Base-by-base conservation (phyloP, 2,329 filamentous ascomycete genomes). In the Metarhizium humberi region DNA sequence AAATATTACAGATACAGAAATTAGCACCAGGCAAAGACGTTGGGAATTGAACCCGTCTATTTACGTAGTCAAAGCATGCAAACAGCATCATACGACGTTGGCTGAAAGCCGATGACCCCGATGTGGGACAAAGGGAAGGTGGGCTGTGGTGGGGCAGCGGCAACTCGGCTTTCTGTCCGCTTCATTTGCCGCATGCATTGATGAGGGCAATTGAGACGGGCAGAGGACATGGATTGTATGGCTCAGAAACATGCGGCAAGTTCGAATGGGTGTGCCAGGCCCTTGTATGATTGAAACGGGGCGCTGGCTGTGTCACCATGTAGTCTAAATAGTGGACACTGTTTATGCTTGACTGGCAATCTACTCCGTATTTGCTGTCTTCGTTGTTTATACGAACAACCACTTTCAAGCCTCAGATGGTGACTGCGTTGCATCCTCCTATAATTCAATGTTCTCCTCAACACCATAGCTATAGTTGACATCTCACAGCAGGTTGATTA, bases 401-500 rank as follows among this genome's bases (percentile, higher is more conserved):
- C 1, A 25, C 25, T 25, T 25, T 25, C 25, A 25, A 25, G 25
- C 25, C 25, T 25, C 25, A 25, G 25, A 25, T 25, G 25, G 25
- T 25, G 25, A 25, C 25, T 4, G 1, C 25, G 25, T 4, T 25
- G 25, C 25, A 25, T 25, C 25, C 25, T 25, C 4, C 25, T 4
- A 25, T 25, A 25, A 25, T 25, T 25, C 25, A 4, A 25, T 25
- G 25, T 4, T 25, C 25, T 25, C 25, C 4, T 25, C 25, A 25
- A 25, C 25, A 25, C 25, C 3, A 25, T 25, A 25, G 25, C 25
- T 25, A 34, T 7, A 11, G 2, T 34, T 11, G 10, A 11, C 32
- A 11, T 34, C 32, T 34, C 10, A 1, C 7, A 34, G 14, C 38
- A 13, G 38, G 42, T 20, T 20, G 11, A 29, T 61, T 49, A 69